Evolutionary conservation across 805 yeast species (phyloP).

Genomic region (Candida ficus): DNA sequence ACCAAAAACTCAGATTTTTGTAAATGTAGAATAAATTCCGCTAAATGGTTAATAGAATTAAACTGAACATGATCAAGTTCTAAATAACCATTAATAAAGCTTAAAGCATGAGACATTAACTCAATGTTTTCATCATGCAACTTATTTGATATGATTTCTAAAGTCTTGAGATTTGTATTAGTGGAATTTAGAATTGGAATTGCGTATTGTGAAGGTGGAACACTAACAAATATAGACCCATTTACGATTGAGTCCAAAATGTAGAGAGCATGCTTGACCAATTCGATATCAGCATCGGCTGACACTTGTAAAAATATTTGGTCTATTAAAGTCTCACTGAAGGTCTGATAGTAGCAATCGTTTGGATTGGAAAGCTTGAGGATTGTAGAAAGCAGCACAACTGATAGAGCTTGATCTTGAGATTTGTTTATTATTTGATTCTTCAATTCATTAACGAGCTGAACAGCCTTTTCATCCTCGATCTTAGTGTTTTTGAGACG

Average conservation of each 20-base stretch:
- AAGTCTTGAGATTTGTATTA: conserved; percentile 11
- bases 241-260: conserved; percentile 23
- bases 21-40: conserved; percentile 41
- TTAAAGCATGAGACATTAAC: conserved; percentile 15
- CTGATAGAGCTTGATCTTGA: conserved; percentile 46
- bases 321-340: conserved; percentile 37
- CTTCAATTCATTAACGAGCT: conserved; percentile 29
- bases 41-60: conserved; percentile 25
- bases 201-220: conserved; percentile 11
- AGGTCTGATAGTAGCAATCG: conserved; percentile 29
- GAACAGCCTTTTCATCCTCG: conserved; percentile 16
- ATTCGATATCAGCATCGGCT: conserved; percentile 32
- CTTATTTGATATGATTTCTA: conserved; percentile 17
- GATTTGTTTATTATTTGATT: conserved; percentile 38
- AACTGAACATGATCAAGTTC: conserved; percentile 16
- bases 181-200: conserved; percentile 16
- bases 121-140: conserved; percentile 21
- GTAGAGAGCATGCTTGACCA: conserved; percentile 39
- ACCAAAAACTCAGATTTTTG: conserved; percentile 43
- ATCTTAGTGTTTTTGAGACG: conserved; percentile 12
- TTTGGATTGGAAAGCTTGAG: conserved; percentile 41
- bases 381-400: conserved; percentile 48
- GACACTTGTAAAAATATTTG: conserved; percentile 38
- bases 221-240: conserved; percentile 20
- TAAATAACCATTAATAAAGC: conserved; percentile 20